Conservation (phyloP, 129 eudicot species). For the Escallonia rubra region DNA sequence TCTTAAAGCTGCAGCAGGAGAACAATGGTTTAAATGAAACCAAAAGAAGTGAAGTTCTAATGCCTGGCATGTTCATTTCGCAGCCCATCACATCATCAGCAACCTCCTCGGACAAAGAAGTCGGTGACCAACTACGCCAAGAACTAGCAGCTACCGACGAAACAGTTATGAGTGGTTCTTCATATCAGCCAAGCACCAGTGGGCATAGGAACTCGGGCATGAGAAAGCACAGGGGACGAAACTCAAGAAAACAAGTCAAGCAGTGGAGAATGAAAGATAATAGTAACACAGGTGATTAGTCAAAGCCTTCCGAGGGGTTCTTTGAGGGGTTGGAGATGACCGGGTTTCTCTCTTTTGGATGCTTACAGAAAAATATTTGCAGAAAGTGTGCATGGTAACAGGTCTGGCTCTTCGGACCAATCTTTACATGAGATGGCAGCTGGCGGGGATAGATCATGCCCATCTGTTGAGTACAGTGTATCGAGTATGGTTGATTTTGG, state of each 20-base stretch:
- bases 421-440: too few relatives aligned
- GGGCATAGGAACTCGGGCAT: slow-evolving; percentile 27
- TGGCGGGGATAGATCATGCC: too few relatives aligned
- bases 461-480: too few relatives aligned
- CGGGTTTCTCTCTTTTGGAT: too few relatives aligned
- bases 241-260: slow-evolving; percentile 41
- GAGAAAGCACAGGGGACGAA: slow-evolving; percentile 43
- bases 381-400: too few relatives aligned
- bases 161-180: slow-evolving; percentile 21
- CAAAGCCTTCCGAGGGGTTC: too few relatives aligned
- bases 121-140: slow-evolving; percentile 3
- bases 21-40: slow-evolving; percentile 75
- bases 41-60: slow-evolving; percentile 54
- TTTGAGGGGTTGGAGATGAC: too few relatives aligned
- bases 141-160: slow-evolving; percentile 16
- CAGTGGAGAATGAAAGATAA: slow-evolving; percentile 55
- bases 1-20: slow-evolving; percentile 62
- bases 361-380: too few relatives aligned
- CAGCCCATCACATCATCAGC: slow-evolving; percentile 22
- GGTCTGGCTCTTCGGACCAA: too few relatives aligned
- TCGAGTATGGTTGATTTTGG: too few relatives aligned
- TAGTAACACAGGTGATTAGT: neutral
- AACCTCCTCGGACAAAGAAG: slow-evolving; percentile 2
- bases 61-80: slow-evolving; percentile 73
- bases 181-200: slow-evolving; percentile 30